These are phyloP conservation scores for Polygonum maritimum DNA, from an alignment of 148 eudicot species.

Conservation along the genomic window DNA sequence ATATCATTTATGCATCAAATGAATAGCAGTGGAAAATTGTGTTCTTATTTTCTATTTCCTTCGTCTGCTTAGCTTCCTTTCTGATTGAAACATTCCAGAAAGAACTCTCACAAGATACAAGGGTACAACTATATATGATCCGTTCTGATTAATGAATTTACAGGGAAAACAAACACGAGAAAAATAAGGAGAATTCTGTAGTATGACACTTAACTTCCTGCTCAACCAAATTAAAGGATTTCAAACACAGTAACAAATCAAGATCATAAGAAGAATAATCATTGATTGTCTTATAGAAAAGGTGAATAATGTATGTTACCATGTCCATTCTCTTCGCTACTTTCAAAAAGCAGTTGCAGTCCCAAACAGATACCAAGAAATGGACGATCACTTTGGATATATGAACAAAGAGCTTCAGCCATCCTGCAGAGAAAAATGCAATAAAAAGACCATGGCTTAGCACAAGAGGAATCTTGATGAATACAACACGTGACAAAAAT, in stretches of 20 bases:
- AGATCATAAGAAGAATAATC: neutral
- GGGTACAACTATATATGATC: neutral
- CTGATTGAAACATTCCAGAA: neutral
- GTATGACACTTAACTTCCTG: neutral
- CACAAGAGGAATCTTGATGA: neutral
- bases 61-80: neutral
- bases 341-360: constrained; percentile 87
- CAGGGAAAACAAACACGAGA: neutral
- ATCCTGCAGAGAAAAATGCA: constrained; percentile 34
- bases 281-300: neutral
- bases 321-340: constrained; percentile 87
- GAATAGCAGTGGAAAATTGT: neutral
- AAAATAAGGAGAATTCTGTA: neutral
- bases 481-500: neutral
- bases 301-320: constrained; percentile 27
- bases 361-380: constrained; percentile 98
- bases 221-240: neutral
- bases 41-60: neutral
- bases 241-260: neutral
- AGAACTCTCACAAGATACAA: neutral
- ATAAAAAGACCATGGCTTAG: neutral
- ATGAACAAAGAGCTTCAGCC: constrained; percentile 77
- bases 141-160: neutral
- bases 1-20: neutral
- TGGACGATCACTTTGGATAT: constrained; percentile 90